phyloP scores from a whole-genome alignment of 2,329 filamentous ascomycete species.

The Colletotrichum filicis region DNA sequence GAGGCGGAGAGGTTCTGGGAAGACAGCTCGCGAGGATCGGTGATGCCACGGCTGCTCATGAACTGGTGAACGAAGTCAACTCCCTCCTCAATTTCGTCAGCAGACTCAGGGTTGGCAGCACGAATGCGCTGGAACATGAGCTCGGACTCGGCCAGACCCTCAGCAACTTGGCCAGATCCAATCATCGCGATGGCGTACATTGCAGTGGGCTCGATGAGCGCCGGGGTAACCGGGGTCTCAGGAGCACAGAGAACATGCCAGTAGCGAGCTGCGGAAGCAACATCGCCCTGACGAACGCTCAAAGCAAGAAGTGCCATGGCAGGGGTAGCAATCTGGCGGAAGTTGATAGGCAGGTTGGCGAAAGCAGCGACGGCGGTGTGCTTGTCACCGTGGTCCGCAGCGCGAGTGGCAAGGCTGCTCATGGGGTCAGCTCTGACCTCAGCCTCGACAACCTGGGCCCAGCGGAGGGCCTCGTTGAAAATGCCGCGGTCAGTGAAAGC shows the following conservation, averaged over 20 bases:
- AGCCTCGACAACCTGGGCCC: conserved; percentile 73
- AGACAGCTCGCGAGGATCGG: conserved; percentile 64
- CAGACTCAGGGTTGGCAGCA: conserved; percentile 65
- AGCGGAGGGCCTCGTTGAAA: conserved; percentile 78
- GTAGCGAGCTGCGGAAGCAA: conserved; percentile 80
- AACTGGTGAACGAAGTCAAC: conserved; percentile 74
- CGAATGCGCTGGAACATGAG: conserved; percentile 89
- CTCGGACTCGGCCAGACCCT: conserved; percentile 82
- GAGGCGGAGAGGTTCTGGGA: conserved; percentile 58
- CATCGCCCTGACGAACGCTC: conserved; percentile 84
- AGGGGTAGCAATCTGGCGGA: conserved; percentile 63
- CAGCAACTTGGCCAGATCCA: conserved; percentile 84
- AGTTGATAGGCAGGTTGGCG: conserved; percentile 63
- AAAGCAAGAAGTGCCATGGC: conserved; percentile 88
- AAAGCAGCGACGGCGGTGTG: conserved; percentile 76
- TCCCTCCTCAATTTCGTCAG: conserved; percentile 88
- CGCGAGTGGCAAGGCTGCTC: conserved; percentile 77
- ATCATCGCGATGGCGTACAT: conserved; percentile 94
- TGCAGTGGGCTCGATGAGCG: conserved; percentile 86
- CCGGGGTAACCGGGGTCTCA: conserved; percentile 66
- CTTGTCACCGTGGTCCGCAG: conserved; percentile 82
- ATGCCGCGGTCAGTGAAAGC: conserved; percentile 78
- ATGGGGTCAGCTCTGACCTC: conserved; percentile 72
- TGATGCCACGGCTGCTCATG: conserved; percentile 66
- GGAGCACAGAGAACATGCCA: conserved; percentile 80